These are phyloP conservation scores for Erythrobasidium hasegawianum DNA, from an alignment of 1,284 basidiomycete species.

Conservation along the genomic window DNA sequence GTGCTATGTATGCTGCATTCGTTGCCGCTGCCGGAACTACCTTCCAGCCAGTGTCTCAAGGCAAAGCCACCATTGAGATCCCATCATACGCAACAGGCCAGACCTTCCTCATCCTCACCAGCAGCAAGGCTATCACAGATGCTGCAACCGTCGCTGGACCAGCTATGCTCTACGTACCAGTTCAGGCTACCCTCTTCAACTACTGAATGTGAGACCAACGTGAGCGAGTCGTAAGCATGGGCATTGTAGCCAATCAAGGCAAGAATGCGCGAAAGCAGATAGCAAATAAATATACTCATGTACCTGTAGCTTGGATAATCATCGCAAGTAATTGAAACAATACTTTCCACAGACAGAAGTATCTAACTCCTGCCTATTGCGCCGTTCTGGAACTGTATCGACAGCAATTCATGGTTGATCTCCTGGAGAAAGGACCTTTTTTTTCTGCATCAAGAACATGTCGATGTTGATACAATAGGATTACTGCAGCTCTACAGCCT, in stretches of 20 bases:
- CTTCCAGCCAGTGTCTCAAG: constrained; percentile 48
- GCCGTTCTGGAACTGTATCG: too few species aligned
- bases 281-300: not conserved
- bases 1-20: constrained; percentile 50
- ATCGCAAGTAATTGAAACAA: too few species aligned
- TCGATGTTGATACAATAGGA: not conserved
- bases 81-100: constrained; percentile 15
- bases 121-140: constrained; percentile 49
- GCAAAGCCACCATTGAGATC: constrained; percentile 36
- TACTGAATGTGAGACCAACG: not conserved
- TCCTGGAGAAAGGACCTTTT: too few species aligned
- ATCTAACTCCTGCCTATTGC: too few species aligned
- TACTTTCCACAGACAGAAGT: too few species aligned
- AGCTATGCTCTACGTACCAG: constrained; percentile 47
- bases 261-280: not conserved
- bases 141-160: constrained; percentile 55
- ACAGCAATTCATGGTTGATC: too few species aligned
- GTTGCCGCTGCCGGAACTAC: constrained; percentile 50
- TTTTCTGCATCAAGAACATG: too few species aligned
- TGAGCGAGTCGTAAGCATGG: too few species aligned
- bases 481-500: constrained; percentile 35
- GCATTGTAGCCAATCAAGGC: not conserved
- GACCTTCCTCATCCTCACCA: constrained; percentile 39
- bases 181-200: constrained; percentile 20
- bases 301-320: not conserved